Evolutionary conservation across 1,284 basidiomycete genomes (phyloP).

Genomic region (Ceratobasidium sp.): DNA sequence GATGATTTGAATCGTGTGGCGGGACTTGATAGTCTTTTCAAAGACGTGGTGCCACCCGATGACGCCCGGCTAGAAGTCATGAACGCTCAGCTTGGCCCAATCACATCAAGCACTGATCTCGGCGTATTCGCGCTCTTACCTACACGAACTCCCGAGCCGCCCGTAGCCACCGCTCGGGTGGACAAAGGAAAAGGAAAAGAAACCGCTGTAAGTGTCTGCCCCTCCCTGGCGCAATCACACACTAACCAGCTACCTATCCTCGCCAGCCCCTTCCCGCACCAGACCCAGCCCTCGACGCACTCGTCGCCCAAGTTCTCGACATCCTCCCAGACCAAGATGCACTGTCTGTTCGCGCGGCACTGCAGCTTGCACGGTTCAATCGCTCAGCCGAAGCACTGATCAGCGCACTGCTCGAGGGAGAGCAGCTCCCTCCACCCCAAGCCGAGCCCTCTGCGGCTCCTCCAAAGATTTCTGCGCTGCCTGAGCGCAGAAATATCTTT

Average conservation of each 20-base stretch:
- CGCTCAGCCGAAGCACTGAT: slow-evolving; percentile 45
- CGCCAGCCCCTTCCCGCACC: slow-evolving; percentile 14
- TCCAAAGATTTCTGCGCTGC: background rate
- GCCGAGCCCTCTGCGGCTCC: background rate
- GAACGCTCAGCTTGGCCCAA: slow-evolving; percentile 16
- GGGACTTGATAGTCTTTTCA: slow-evolving; percentile 8
- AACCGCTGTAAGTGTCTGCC: background rate
- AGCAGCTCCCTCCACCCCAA: slow-evolving; percentile 15
- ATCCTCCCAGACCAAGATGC: slow-evolving; percentile 47
- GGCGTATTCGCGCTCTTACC: slow-evolving; percentile 22
- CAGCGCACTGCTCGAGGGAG: slow-evolving; percentile 46
- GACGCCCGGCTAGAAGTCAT: slow-evolving; percentile 27
- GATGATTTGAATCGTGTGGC: slow-evolving; percentile 35
- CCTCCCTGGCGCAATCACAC: background rate
- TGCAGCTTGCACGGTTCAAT: slow-evolving; percentile 45
- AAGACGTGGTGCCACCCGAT: slow-evolving; percentile 1
- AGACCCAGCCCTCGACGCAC: slow-evolving; percentile 36
- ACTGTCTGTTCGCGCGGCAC: slow-evolving; percentile 45
- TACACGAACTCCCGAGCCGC: background rate
- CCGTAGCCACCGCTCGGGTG: background rate
- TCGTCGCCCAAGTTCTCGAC: slow-evolving; percentile 48
- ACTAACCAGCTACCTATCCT: background rate
- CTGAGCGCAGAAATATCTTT: slow-evolving; percentile 63
- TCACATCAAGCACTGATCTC: slow-evolving; percentile 15
- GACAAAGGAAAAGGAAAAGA: slow-evolving; percentile 42